phyloP scores from a whole-genome alignment of 1,284 basidiomycete species.

The Boletus albobrunnescens region DNA sequence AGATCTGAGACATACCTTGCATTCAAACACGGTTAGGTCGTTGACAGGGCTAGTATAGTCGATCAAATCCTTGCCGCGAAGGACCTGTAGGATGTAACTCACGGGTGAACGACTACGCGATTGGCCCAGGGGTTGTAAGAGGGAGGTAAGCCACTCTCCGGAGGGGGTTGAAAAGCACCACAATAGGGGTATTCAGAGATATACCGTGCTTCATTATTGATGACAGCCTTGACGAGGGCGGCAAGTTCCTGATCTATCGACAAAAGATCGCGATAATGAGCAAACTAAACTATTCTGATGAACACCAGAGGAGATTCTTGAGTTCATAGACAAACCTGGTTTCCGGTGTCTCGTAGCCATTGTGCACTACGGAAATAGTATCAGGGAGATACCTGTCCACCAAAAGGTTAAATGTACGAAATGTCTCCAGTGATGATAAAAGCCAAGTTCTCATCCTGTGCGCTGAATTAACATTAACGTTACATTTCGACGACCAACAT shows the following conservation, averaged over 20 bases:
- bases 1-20: slow-evolving; percentile 49
- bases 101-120: slow-evolving; percentile 69
- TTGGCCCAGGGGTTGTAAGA: slow-evolving; percentile 64
- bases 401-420: slow-evolving; percentile 48
- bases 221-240: slow-evolving; percentile 65
- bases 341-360: slow-evolving; percentile 75
- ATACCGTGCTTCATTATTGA: slow-evolving; percentile 74
- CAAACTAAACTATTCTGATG: slow-evolving; percentile 45
- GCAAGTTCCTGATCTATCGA: slow-evolving; percentile 55
- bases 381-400: slow-evolving; percentile 1
- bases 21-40: slow-evolving; percentile 69
- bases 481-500: slow-evolving; percentile 13
- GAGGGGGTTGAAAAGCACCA: slow-evolving; percentile 72
- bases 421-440: slow-evolving; percentile 79
- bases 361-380: slow-evolving; percentile 44
- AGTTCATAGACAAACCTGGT: slow-evolving; percentile 47
- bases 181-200: slow-evolving; percentile 72
- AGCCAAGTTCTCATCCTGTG: slow-evolving; percentile 58
- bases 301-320: background rate
- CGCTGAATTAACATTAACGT: slow-evolving; percentile 2
- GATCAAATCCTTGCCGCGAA: background rate
- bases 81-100: slow-evolving; percentile 24
- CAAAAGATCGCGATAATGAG: slow-evolving; percentile 60
- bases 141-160: slow-evolving; percentile 60
- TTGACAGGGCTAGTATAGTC: slow-evolving; percentile 51